Conservation (phyloP, 352 stramenopile genomes). For the Globisporangium echinulatum region DNA sequence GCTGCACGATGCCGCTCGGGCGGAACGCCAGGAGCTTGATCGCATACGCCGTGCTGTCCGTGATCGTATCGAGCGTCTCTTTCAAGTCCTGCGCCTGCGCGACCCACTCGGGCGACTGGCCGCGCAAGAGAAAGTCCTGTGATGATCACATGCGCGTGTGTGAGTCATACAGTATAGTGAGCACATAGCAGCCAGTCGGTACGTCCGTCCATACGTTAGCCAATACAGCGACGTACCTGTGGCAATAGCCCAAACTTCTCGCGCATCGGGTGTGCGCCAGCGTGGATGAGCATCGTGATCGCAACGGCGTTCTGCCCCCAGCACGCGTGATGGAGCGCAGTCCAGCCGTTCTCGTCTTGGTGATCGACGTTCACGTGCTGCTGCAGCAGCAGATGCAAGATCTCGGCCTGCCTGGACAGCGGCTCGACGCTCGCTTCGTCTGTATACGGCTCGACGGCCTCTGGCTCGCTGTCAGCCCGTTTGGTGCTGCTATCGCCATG, state of each 20-base stretch:
- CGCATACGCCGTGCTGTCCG: constrained; percentile 46
- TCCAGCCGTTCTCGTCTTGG: constrained; percentile 80
- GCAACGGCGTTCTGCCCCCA: constrained; percentile 68
- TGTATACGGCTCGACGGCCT: constrained; percentile 47
- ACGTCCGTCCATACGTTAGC: neutral
- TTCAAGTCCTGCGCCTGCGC: constrained; percentile 67
- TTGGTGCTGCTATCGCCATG: neutral
- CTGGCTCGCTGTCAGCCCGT: constrained; percentile 8
- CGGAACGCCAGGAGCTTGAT: constrained; percentile 78
- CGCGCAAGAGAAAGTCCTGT: constrained; percentile 62
- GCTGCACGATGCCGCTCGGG: constrained; percentile 74
- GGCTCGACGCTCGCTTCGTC: constrained; percentile 48
- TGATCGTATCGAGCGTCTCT: constrained; percentile 61
- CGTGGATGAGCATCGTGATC: constrained; percentile 72
- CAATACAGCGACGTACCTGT: constrained; percentile 27
- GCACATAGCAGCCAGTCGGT: neutral
- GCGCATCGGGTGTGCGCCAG: constrained; percentile 54
- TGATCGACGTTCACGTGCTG: constrained; percentile 75
- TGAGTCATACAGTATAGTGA: too few relatives aligned
- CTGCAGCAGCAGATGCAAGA: constrained; percentile 67
- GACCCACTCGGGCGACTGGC: constrained; percentile 64
- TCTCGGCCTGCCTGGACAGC: constrained; percentile 62
- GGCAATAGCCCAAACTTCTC: constrained; percentile 70
- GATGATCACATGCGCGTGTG: too few relatives aligned
- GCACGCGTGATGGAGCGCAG: constrained; percentile 74